Base-by-base conservation (phyloP, 2,329 filamentous ascomycete species). In the Penicillium fuscoglaucum region DNA sequence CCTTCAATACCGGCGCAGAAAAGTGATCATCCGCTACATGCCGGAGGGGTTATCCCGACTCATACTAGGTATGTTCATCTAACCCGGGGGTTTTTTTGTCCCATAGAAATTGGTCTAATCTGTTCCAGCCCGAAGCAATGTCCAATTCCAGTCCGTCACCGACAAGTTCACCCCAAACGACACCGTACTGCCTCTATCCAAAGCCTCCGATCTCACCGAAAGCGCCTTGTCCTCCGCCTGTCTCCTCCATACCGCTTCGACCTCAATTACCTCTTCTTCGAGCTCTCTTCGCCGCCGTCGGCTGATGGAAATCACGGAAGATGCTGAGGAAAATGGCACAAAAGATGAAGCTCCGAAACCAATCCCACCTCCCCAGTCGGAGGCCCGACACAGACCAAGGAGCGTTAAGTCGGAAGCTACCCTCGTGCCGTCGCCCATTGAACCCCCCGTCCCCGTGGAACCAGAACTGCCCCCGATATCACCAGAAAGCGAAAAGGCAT, bases 231-330 rank as follows among this genome's bases (percentile, higher is more conserved):
- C 92, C 10, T 87, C 92, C 33, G 91, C 91, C 54, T 97, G 93
- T 76, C 92, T 92, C 44, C 81, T 97, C 54, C 92, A 97, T 76
- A 90, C 93, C 40, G 91, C 92, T 8, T 91, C 91, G 13, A 89
- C 88, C 40, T 96, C 93, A 21, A 90, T 88, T 65, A 91, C 89
- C 28, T 96, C 93, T 12, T 93, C 91, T 5, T 90, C 86, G 49
- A 92, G 90, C 71, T 96, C 91, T 6, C 80, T 92, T 64, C 86
- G 89, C 59, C 84, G 87, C 70, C 85, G 88, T 68, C 87, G 90
- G 65, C 80, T 98, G 67, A 89, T 93, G 78, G 93, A 96, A 77
- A 97, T 98, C 72, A 87, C 89, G n/a, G 95, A 98, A 76, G 90
- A 95, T 77, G 90, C 89, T 54, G 91, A 96, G 70, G 92, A 96